A percentile compares a stretch with the other conserved stretches of the same genome.
These are phyloP conservation scores for Angophora floribunda DNA, from an alignment of 345 rosid genomes.

Conservation along the genomic window DNA sequence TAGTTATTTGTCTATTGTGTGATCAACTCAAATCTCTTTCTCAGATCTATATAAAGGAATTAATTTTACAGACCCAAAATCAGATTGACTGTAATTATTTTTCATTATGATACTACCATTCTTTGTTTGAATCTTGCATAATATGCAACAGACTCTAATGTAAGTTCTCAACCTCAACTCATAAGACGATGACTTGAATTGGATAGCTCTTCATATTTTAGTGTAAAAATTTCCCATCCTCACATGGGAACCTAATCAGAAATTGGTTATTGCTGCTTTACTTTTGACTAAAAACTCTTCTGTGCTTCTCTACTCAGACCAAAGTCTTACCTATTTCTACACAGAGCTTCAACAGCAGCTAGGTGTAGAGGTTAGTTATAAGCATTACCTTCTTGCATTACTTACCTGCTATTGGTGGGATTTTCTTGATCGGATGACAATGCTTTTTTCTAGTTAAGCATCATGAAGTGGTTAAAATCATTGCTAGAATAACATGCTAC, in stretches of 20 bases:
- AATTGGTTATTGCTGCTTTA: not conserved
- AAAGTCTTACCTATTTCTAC: not conserved
- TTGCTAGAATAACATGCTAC: not conserved
- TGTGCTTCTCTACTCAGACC: not conserved
- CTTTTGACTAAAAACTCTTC: not conserved
- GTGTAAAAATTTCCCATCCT: not conserved
- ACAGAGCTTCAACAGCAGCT: not conserved
- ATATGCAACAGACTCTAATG: not conserved
- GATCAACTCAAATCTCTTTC: not conserved
- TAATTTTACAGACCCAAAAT: not conserved
- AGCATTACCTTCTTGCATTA: not conserved
- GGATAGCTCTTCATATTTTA: not conserved
- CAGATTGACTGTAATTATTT: not conserved
- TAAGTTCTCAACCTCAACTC: not conserved
- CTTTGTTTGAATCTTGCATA: not conserved
- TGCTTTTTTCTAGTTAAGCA: not conserved
- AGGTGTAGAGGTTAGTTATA: not conserved
- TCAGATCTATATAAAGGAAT: not conserved
- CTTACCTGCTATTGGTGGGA: not conserved
- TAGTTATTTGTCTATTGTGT: not conserved
- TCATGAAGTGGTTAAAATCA: not conserved
- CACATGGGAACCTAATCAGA: not conserved
- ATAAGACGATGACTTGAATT: not conserved
- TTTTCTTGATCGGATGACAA: not conserved
- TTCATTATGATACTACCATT: not conserved